Percentiles rank a stretch among this genome's conserved stretches.
Conservation (phyloP, 2,329 filamentous ascomycete species). For the Diaporthe sp. region DNA sequence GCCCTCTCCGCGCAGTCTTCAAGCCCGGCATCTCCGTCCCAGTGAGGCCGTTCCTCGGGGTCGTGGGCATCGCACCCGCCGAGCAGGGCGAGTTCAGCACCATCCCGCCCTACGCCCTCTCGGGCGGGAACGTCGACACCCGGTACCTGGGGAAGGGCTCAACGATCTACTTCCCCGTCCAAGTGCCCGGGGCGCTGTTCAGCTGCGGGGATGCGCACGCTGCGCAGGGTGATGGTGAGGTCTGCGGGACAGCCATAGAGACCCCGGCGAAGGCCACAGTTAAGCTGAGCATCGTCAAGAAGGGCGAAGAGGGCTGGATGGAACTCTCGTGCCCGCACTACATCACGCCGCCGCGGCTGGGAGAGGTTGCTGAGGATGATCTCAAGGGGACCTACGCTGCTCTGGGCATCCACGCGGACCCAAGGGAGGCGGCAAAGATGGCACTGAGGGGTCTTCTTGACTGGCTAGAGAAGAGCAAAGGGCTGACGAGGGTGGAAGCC, state of each 20-base stretch:
- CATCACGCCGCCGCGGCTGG: conserved; percentile 52
- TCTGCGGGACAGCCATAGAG: conserved; percentile 70
- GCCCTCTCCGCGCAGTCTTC: conserved; percentile 54
- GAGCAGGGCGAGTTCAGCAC: conserved; percentile 60
- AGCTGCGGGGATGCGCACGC: conserved; percentile 68
- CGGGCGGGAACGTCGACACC: conserved; percentile 69
- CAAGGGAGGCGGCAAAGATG: conserved; percentile 62
- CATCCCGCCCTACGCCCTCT: conserved; percentile 62
- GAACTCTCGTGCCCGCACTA: conserved; percentile 61
- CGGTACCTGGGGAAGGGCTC: conserved; percentile 62
- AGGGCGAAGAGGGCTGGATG: conserved; percentile 48
- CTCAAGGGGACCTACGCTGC: conserved; percentile 67
- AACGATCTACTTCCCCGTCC: conserved; percentile 63
- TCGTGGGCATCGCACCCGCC: conserved; percentile 64
- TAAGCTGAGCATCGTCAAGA: conserved; percentile 62
- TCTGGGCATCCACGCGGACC: conserved; percentile 62
- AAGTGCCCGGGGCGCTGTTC: conserved; percentile 64
- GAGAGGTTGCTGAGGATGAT: conserved; percentile 55
- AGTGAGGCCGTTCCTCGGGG: conserved; percentile 64
- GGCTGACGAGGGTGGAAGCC: conserved; percentile 59
- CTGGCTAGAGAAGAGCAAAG: conserved; percentile 62
- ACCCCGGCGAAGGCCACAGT: conserved; percentile 64
- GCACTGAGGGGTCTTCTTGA: conserved; percentile 62
- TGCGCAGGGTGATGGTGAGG: conserved; percentile 67
- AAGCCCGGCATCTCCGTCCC: conserved; percentile 63